Evolutionary conservation across 345 rosid species (phyloP).

Genomic region (Sapria himalayana): DNA sequence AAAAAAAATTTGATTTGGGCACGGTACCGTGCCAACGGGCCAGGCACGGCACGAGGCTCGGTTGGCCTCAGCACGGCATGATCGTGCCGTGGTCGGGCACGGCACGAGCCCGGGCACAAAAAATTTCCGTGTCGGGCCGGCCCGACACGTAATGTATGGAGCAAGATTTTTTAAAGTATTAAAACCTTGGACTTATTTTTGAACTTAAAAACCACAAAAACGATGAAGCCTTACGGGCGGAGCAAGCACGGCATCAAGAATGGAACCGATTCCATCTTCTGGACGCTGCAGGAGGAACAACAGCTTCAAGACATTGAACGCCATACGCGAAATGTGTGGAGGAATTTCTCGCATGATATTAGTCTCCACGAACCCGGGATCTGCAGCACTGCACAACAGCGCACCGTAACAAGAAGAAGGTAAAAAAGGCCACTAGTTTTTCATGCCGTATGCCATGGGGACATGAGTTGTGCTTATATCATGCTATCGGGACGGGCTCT

Average conservation of each 20-base stretch:
- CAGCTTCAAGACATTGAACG: slow-evolving; percentile 24
- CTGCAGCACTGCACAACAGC: slow-evolving; percentile 38
- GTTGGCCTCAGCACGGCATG: too few relatives aligned
- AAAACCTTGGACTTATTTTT: neutral
- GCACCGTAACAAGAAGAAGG: slow-evolving; percentile 5
- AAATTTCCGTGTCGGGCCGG: neutral
- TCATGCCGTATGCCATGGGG: too few relatives aligned
- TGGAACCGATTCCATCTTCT: slow-evolving; percentile 30
- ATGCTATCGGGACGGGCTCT: too few relatives aligned
- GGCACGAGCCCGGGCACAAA: too few relatives aligned
- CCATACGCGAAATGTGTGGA: slow-evolving; percentile 20
- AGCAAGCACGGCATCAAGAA: slow-evolving; percentile 71
- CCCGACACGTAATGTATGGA: neutral
- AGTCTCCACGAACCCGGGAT: slow-evolving; percentile 74
- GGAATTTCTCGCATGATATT: slow-evolving; percentile 88
- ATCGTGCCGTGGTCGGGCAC: too few relatives aligned
- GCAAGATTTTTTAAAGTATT: neutral
- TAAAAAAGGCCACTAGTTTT: too few relatives aligned
- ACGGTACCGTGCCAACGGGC: too few relatives aligned
- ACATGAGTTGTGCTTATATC: too few relatives aligned
- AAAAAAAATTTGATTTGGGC: too few relatives aligned
- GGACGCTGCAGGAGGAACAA: slow-evolving; percentile 44
- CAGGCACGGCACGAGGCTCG: too few relatives aligned
- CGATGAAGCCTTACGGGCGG: slow-evolving; percentile 37
- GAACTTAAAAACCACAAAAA: neutral